Percentiles rank a stretch among this genome's conserved stretches.
Conservation (phyloP, 768 basidiomycete species). For the Lenzites betulinus region DNA sequence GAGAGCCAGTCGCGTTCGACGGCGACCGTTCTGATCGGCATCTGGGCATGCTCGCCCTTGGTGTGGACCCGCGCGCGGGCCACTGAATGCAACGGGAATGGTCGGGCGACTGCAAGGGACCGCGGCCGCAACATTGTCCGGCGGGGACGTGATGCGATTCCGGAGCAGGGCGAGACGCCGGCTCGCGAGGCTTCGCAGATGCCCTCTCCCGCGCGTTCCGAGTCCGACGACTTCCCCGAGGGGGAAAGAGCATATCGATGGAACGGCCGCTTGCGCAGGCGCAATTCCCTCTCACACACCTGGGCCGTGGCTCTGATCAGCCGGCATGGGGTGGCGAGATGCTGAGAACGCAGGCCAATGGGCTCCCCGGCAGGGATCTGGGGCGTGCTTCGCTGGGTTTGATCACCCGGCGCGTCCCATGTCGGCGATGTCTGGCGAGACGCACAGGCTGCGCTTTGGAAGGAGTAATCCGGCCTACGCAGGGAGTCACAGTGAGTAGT, state of each 20-base stretch:
- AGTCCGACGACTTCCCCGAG: neutral
- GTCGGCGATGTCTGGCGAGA: neutral
- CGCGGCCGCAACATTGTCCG: neutral
- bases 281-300: neutral
- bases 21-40: constrained; percentile 8
- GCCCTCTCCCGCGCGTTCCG: too few relatives aligned
- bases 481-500: too few relatives aligned
- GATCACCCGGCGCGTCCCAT: neutral
- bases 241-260: neutral
- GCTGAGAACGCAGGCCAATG: constrained; percentile 7
- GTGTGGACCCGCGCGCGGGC: too few relatives aligned
- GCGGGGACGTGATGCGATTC: neutral
- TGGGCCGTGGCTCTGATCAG: constrained; percentile 5
- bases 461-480: too few relatives aligned
- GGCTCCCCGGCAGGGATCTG: constrained; percentile 7
- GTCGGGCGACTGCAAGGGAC: neutral
- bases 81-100: neutral
- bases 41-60: neutral
- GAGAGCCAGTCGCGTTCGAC: neutral
- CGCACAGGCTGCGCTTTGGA: neutral
- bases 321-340: constrained; percentile 10
- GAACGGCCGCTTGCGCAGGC: neutral
- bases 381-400: constrained; percentile 16
- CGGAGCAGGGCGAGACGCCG: neutral
- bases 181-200: neutral